Evolutionary conservation across 441 rosid species (phyloP).

Genomic region (Manihot esculenta): DNA sequence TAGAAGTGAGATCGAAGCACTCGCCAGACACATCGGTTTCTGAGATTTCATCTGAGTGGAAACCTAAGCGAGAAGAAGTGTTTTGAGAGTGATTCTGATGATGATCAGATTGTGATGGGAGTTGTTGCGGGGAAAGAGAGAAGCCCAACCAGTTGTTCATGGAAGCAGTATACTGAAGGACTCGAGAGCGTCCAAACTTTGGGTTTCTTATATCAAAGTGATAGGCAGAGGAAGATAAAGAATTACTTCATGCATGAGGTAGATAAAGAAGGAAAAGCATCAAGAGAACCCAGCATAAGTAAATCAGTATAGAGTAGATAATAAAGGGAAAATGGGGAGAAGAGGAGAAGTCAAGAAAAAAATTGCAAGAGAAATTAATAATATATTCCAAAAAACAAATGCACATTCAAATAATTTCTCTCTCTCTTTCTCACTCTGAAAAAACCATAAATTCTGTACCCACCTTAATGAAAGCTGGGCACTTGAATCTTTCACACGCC

Average conservation of each 20-base stretch:
- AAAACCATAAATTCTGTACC: conserved; percentile 20
- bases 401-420: conserved; percentile 32
- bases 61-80: conserved; percentile 43
- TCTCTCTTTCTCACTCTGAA: background rate
- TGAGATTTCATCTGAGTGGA: conserved; percentile 45
- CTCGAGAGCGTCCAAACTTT: background rate
- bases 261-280: background rate
- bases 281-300: conserved; percentile 1
- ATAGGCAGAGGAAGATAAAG: conserved; percentile 11
- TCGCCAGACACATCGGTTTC: conserved; percentile 35
- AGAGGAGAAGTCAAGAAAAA: conserved; percentile 40
- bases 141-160: conserved; percentile 82
- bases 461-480: conserved; percentile 16
- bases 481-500: conserved; percentile 4
- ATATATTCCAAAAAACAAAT: conserved; percentile 34
- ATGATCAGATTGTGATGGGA: conserved; percentile 36
- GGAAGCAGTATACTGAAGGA: conserved; percentile 15
- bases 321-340: conserved; percentile 29
- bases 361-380: conserved; percentile 19
- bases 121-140: conserved; percentile 64
- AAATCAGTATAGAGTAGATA: too few relatives aligned
- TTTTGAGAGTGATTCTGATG: conserved; percentile 36
- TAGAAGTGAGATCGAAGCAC: conserved; percentile 51
- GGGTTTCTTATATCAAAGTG: background rate
- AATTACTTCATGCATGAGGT: conserved; percentile 48